Evolutionary conservation across 73 alveolate genomes (phyloP).

Genomic region (Tetrahymena thermophila): DNA sequence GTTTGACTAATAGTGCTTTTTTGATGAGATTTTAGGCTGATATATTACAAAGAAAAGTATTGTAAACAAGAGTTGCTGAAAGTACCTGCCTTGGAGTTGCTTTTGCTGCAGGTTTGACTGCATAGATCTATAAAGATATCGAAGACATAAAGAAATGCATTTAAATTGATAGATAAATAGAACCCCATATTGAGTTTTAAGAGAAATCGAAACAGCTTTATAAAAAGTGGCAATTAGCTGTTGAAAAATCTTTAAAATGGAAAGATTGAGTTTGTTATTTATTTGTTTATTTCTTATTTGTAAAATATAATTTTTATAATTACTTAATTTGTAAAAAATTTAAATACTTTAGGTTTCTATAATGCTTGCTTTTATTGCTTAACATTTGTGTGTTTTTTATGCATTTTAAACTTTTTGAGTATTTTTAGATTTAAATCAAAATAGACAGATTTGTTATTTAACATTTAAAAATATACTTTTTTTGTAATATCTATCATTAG

Average conservation of each 20-base stretch:
- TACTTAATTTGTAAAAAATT: no score
- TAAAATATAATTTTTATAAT: no score
- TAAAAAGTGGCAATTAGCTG: conserved; percentile 24
- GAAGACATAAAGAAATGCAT: not conserved
- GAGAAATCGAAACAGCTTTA: not conserved
- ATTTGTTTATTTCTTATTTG: no score
- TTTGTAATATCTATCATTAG: no score
- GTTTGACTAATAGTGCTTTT: conserved; percentile 53
- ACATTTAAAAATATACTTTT: no score
- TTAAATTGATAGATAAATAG: not conserved
- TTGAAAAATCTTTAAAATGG: conserved; percentile 6
- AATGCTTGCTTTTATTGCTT: no score
- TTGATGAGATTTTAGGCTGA: conserved; percentile 54
- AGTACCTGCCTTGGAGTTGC: conserved; percentile 36
- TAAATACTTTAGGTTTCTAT: no score
- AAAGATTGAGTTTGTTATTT: not conserved
- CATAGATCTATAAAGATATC: not conserved
- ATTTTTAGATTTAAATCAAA: no score
- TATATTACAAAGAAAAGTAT: conserved; percentile 9
- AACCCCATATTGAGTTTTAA: not conserved
- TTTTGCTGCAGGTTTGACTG: conserved; percentile 15
- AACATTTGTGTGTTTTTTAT: no score
- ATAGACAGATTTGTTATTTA: no score
- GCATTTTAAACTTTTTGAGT: no score
- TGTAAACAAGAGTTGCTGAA: conserved; percentile 10